Conservation (phyloP, 1,284 basidiomycete species). For the Naganishia liquefaciens region DNA sequence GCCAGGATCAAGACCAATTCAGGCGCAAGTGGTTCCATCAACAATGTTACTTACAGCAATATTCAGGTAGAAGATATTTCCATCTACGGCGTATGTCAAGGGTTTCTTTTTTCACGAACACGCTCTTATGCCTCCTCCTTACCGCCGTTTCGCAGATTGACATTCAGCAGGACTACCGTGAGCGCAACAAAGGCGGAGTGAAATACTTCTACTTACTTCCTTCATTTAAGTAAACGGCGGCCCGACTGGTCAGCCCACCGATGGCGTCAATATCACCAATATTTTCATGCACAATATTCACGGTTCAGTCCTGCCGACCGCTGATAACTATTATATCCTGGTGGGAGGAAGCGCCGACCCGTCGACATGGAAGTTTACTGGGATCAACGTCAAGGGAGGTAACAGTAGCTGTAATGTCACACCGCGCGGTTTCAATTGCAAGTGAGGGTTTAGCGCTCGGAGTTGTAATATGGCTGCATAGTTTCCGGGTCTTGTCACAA, state of each 20-base stretch:
- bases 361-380: slow-evolving; percentile 32
- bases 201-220: background rate
- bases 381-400: slow-evolving; percentile 29
- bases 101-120: background rate
- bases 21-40: slow-evolving; percentile 36
- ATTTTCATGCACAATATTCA: slow-evolving; percentile 34
- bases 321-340: slow-evolving; percentile 33
- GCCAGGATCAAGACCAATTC: slow-evolving; percentile 41
- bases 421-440: slow-evolving; percentile 29
- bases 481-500: too few species aligned
- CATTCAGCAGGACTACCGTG: slow-evolving; percentile 27
- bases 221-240: slow-evolving; percentile 28
- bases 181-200: background rate
- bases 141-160: background rate
- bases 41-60: slow-evolving; percentile 36
- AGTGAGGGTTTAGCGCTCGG: background rate
- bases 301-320: slow-evolving; percentile 26
- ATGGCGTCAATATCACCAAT: slow-evolving; percentile 33
- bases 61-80: slow-evolving; percentile 37
- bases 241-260: slow-evolving; percentile 31
- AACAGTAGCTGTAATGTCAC: slow-evolving; percentile 29
- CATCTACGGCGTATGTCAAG: slow-evolving; percentile 36
- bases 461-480: background rate
- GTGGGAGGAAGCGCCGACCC: slow-evolving; percentile 23
- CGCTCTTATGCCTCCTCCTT: background rate